Evolutionary conservation across 1,284 basidiomycete genomes (phyloP).

Genomic region (Golubevia sp.): DNA sequence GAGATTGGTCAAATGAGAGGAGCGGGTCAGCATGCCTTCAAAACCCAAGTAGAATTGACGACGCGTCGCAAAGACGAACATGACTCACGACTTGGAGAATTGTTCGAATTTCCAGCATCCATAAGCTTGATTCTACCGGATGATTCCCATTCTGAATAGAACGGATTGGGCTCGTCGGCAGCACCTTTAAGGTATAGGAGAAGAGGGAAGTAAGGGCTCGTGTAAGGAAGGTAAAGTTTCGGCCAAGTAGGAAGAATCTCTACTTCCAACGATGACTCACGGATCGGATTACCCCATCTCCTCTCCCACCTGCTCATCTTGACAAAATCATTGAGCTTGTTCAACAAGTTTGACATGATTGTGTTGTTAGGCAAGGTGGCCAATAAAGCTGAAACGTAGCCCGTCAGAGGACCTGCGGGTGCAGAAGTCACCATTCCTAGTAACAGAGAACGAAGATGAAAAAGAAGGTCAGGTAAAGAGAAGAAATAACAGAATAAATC

Average conservation of each 20-base stretch:
- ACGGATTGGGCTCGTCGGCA: conserved; percentile 54
- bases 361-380: conserved; percentile 49
- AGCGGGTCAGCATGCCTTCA: too few species aligned
- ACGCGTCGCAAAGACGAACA: neutral
- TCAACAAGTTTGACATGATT: conserved; percentile 30
- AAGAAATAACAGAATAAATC: too few species aligned
- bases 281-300: conserved; percentile 55
- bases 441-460: too few species aligned
- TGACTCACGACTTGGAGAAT: conserved; percentile 41
- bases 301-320: conserved; percentile 48
- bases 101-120: conserved; percentile 56
- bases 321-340: conserved; percentile 46
- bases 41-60: too few species aligned
- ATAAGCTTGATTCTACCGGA: conserved; percentile 42
- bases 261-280: conserved; percentile 4
- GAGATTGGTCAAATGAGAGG: neutral
- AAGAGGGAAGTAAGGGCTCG: neutral
- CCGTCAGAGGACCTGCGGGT: conserved; percentile 50
- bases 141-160: conserved; percentile 34
- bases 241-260: neutral
- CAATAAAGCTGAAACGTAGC: conserved; percentile 50
- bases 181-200: conserved; percentile 7
- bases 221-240: too few species aligned
- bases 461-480: too few species aligned
- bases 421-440: conserved; percentile 53